Evolutionary conservation across 2,329 filamentous ascomycete species (phyloP).

Genomic region (Sporothrix pallida): DNA sequence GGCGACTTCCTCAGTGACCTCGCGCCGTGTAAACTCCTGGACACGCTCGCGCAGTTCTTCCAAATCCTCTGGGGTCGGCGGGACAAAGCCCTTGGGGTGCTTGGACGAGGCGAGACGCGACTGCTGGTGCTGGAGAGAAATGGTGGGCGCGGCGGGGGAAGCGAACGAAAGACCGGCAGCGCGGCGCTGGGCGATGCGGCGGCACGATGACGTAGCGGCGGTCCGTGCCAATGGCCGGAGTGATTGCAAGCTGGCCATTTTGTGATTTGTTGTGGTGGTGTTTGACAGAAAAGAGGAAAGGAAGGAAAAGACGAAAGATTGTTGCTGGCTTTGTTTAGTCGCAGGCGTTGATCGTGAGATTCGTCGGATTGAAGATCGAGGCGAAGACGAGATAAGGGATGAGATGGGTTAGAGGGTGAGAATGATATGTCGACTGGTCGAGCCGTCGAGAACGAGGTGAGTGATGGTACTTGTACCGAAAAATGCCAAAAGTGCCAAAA

Average conservation of each 20-base stretch:
- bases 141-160: background rate
- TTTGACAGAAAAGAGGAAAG: too few species aligned
- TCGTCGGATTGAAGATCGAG: background rate
- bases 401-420: background rate
- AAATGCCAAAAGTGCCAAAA: background rate
- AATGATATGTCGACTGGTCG: too few species aligned
- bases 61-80: conserved; percentile 75
- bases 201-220: background rate
- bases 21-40: conserved; percentile 85
- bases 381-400: background rate
- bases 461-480: background rate
- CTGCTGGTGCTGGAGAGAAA: conserved; percentile 12
- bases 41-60: conserved; percentile 81
- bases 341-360: background rate
- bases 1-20: conserved; percentile 84
- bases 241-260: conserved; percentile 51
- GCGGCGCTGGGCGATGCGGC: conserved; percentile 11
- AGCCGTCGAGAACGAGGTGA: too few species aligned
- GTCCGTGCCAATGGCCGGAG: conserved; percentile 44
- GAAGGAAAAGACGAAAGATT: background rate
- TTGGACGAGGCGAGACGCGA: conserved; percentile 63
- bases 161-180: background rate
- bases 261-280: background rate
- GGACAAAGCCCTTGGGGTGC: conserved; percentile 66
- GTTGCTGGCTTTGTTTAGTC: background rate